These are phyloP conservation scores for Ceriops zippeliana DNA, from an alignment of 345 rosid species.

Conservation along the genomic window DNA sequence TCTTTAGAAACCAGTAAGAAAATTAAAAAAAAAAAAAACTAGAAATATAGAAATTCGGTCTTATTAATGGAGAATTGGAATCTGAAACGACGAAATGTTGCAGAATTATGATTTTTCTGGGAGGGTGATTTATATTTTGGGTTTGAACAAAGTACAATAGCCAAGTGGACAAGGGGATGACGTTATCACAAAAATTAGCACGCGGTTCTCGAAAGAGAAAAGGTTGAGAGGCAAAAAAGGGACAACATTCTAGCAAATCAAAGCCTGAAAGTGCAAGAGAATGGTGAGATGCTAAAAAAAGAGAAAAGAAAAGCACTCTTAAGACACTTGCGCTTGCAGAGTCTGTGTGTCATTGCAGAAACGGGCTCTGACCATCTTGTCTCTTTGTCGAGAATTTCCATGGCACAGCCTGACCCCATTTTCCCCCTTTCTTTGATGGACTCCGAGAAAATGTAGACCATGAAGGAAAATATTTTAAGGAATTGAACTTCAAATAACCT, in stretches of 20 bases:
- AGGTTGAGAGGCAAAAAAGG: conserved; percentile 16
- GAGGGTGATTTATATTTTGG: not conserved
- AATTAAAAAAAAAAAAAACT: not conserved
- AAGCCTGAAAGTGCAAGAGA: conserved; percentile 22
- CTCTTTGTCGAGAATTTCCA: conserved; percentile 47
- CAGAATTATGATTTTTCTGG: not conserved
- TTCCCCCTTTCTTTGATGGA: not conserved
- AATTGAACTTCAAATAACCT: conserved; percentile 7
- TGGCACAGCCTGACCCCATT: conserved; percentile 25
- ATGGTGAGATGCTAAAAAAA: conserved; percentile 1
- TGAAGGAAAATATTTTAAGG: not conserved
- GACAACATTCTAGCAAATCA: conserved; percentile 30
- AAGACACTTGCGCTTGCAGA: conserved; percentile 21
- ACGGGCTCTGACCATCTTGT: conserved; percentile 39
- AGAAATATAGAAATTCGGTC: too few species aligned
- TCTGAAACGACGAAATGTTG: too few species aligned
- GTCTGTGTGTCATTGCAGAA: conserved; percentile 29
- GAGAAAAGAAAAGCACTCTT: conserved; percentile 22
- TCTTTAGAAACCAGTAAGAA: conserved; percentile 15
- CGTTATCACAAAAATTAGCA: conserved; percentile 37
- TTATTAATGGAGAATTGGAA: too few species aligned
- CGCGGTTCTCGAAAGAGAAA: conserved; percentile 37
- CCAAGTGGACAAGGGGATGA: conserved; percentile 24
- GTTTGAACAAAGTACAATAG: conserved; percentile 8
- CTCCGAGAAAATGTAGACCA: conserved; percentile 4